Evolutionary conservation across 1,284 basidiomycete genomes (phyloP), one percentile per base, ranked within the genome.

Genomic region (Rhodotorula glutinis): DNA sequence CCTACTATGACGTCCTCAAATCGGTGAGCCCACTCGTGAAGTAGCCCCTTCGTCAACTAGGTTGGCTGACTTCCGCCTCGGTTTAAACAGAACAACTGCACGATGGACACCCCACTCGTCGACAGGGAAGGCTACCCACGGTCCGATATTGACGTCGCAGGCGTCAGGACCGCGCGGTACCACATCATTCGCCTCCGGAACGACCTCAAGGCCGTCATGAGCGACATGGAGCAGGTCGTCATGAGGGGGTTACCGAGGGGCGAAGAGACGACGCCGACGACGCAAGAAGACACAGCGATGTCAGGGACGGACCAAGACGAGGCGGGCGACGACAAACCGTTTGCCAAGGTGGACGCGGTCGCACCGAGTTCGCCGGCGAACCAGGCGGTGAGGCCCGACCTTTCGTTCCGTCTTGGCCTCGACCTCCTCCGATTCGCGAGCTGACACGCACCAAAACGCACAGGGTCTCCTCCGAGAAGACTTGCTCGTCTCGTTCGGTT

Each of bases 111-210:
- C 0, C 85, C 89, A 0, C 84, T 95, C 43, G 84, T 94, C 57
- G 91, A 94, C 75, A 74, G 81, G 0, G 88, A 93, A 65, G 92
- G 92, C 10, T 95, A 91, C 78, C 92, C 92, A 1, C 84, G 90
- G 16, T 86, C 85, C 19, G 81, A 82, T 67, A 80, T 82, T 60
- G 92, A 95, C 76, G 82, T 95, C 25, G 92, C 87, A 77, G 86
- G 88, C 7, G 87, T 94, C 40, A 84, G 91, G 30, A 82, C 84
- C 62, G 90, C 91, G 11, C 76, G 81, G 83, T 87, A 60, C 53
- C 83, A 87, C 65, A 85, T 91, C 43, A 85, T 89, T 63, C 85
- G 87, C 76, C 80, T 93, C 53, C 82, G 86, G 66, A 95, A 93
- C 75, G 92, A 95, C 77, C 81, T 88, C 62, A 81, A 80, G 27